Base-by-base conservation (phyloP, 2,329 filamentous ascomycete species). In the Penicillium sp. region DNA sequence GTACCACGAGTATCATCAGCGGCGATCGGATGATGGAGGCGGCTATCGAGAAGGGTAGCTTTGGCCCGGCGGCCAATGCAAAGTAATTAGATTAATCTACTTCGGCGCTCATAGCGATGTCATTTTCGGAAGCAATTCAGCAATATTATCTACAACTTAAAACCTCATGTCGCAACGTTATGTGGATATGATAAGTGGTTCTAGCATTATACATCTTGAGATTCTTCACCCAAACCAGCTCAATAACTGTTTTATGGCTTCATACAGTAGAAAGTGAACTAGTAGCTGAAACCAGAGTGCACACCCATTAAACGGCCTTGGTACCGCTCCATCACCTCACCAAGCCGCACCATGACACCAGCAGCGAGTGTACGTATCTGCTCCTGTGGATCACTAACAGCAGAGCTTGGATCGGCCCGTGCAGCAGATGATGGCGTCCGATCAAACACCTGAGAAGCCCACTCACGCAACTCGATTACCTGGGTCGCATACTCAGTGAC, bases 21-120 rank as follows among this genome's bases (percentile, higher is more conserved):
- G 94, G 95, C 27, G 90, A 93, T 72, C 86, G 83, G 67, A 90
- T 97, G 77, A 92, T 99, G 82, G 88, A 90, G 45, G 86, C 88
- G 44, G 91, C 89, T 52, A 87, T 93, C 64, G 90, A 94, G 78
- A 88, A 81, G 68, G 81, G 78, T 44, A 83, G 81, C 24, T 89
- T 87, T 71, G 80, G 16, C 18, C 38, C 38, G 38, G 38, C 38
- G 38, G 38, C 79, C 40, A 69, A 70, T 55, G 53, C 59, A 8
- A 64, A 67, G 48, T 61, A 62, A 55, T 21, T 29, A n/a, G 34
- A 24, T 38, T 31, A 31, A 45, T 40, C 29, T 48, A 48, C 14
- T 3, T 32, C n/a, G 43, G 24, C 18, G 41, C 18, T 29, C 32
- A 47, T 45, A 40, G 34, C 40, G 29, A 36, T 48, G 44, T 31